These are phyloP conservation scores for Fibroporia radiculosa DNA, from an alignment of 768 basidiomycete genomes.

Conservation along the genomic window DNA sequence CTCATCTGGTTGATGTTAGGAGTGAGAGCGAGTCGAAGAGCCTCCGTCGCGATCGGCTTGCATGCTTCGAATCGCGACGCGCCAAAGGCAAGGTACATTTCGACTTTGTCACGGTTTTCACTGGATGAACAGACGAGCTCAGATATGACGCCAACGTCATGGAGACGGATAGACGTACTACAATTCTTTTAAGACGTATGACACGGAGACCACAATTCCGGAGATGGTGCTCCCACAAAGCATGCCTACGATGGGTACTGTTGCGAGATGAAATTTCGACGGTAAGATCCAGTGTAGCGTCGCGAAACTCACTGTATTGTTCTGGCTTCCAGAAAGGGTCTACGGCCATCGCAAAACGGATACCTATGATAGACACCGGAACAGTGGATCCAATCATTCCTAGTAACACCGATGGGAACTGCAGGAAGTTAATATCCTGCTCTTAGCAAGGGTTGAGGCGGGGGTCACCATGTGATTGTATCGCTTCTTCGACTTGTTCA, in stretches of 20 bases:
- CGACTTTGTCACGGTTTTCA: conserved; percentile 80
- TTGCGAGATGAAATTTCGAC: not conserved
- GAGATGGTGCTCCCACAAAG: conserved; percentile 75
- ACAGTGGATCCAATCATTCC: conserved; percentile 72
- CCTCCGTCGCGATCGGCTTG: conserved; percentile 68
- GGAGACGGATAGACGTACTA: conserved; percentile 35
- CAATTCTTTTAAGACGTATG: conserved; percentile 68
- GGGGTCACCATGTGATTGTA: conserved; percentile 61
- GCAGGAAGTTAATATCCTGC: not conserved
- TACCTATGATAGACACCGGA: conserved; percentile 71
- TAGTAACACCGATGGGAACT: conserved; percentile 62
- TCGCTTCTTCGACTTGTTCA: conserved; percentile 71
- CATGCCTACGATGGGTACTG: conserved; percentile 85
- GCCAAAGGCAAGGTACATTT: conserved; percentile 80
- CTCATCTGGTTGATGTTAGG: conserved; percentile 87
- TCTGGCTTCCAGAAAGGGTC: conserved; percentile 79
- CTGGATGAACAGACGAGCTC: conserved; percentile 26
- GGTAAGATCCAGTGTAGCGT: not conserved
- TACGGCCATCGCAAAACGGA: conserved; percentile 67
- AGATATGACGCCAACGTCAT: no score
- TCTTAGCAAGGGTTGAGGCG: not conserved
- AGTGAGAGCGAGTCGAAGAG: conserved; percentile 69
- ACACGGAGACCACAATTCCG: conserved; percentile 62
- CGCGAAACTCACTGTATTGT: conserved; percentile 56
- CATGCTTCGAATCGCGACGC: conserved; percentile 81